Percentiles rank a stretch among this genome's conserved stretches.
These are phyloP conservation scores for Lentinus tigrinus DNA, from an alignment of 768 basidiomycete genomes.

Conservation along the genomic window DNA sequence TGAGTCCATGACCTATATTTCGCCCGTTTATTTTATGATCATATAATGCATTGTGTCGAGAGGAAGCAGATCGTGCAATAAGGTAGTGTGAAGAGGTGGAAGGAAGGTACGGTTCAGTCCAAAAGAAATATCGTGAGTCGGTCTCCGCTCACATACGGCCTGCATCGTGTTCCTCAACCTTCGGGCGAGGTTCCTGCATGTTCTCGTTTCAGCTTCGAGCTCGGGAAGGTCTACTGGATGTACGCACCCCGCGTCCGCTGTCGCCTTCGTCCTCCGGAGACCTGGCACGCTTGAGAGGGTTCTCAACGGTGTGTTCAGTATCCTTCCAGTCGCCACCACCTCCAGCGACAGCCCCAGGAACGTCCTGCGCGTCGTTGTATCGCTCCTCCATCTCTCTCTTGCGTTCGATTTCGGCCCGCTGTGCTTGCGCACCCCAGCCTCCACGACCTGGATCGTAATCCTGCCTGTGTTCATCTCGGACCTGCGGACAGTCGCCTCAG, in stretches of 20 bases:
- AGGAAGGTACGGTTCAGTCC: too few species aligned
- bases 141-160: constrained; percentile 54
- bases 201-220: constrained; percentile 11
- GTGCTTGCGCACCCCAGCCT: constrained; percentile 89
- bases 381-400: constrained; percentile 83
- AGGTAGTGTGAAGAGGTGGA: neutral
- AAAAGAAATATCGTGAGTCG: too few species aligned
- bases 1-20: neutral
- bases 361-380: constrained; percentile 78
- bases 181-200: constrained; percentile 54
- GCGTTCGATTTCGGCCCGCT: constrained; percentile 69
- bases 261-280: constrained; percentile 81
- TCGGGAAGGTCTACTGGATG: neutral
- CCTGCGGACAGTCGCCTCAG: constrained; percentile 29
- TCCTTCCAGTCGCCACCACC: constrained; percentile 89
- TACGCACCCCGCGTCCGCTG: constrained; percentile 51
- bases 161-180: constrained; percentile 56
- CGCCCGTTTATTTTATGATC: neutral
- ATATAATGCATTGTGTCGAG: neutral
- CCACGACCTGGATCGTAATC: constrained; percentile 97
- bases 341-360: constrained; percentile 75
- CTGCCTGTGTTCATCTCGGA: constrained; percentile 93
- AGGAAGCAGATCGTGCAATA: too few species aligned
- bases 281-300: constrained; percentile 63
- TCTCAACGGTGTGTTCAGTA: constrained; percentile 42